Conservation (phyloP, 202 grass and related monocot species). For the Panicum virgatum region DNA sequence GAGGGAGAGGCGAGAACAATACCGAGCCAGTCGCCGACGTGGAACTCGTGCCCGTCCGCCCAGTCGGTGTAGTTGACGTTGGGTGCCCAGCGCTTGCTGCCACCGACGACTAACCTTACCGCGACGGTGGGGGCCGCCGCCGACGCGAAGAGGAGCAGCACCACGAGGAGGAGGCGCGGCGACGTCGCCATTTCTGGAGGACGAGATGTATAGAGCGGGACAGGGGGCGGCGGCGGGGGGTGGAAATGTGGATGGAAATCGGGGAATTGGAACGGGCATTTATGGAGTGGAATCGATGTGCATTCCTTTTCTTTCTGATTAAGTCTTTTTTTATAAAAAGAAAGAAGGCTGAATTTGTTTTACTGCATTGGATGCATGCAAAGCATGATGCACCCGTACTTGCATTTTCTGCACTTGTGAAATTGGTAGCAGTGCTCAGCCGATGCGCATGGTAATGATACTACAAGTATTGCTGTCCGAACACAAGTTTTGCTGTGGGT, state of each 20-base stretch:
- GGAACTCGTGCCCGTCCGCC: conserved; percentile 39
- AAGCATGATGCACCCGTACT: background rate
- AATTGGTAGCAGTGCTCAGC: background rate
- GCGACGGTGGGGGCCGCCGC: conserved; percentile 12
- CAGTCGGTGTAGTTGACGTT: conserved; percentile 56
- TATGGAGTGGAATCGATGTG: conserved; percentile 5
- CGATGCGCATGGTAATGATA: background rate
- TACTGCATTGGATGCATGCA: background rate
- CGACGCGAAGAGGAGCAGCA: background rate
- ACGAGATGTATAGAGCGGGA: background rate
- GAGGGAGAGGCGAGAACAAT: background rate
- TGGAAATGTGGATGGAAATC: conserved; percentile 7
- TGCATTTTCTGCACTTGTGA: background rate
- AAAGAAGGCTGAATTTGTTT: background rate
- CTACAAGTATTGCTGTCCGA: background rate
- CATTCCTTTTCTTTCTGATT: background rate
- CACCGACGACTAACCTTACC: conserved; percentile 32
- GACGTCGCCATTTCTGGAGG: conserved; percentile 26
- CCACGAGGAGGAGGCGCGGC: background rate
- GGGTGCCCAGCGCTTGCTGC: conserved; percentile 18
- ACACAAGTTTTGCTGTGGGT: background rate
- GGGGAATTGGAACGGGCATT: conserved; percentile 13
- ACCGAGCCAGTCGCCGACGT: conserved; percentile 63
- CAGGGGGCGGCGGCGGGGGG: background rate
- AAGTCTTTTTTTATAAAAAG: background rate